A percentile compares a stretch with the other conserved stretches of the same genome.
Evolutionary conservation across 768 basidiomycete species (phyloP).

Genomic region (Pleurotus tuoliensis): DNA sequence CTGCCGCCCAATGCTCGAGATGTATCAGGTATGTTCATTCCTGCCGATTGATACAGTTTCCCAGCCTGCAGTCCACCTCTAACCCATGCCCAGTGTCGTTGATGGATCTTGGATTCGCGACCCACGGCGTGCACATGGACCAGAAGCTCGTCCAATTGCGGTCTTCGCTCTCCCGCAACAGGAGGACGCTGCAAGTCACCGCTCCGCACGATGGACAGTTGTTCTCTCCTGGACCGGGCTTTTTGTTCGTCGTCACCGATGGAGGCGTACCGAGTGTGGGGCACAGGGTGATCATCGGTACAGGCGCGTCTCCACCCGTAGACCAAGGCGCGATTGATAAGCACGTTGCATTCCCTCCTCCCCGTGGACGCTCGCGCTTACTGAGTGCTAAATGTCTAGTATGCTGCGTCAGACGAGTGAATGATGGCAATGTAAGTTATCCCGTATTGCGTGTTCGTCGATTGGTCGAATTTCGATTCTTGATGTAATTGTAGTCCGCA

Average conservation of each 20-base stretch:
- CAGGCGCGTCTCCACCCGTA: slow-evolving; percentile 33
- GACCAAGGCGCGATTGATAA: slow-evolving; percentile 5
- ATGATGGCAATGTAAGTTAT: no score
- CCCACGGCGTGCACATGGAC: slow-evolving; percentile 39
- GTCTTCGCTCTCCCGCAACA: slow-evolving; percentile 25
- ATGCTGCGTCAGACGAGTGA: no score
- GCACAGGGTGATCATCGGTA: slow-evolving; percentile 31
- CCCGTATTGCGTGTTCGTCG: no score
- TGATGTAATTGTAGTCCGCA: no score
- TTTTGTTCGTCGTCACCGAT: slow-evolving; percentile 29
- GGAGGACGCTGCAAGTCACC: slow-evolving; percentile 27
- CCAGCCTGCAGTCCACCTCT: neutral
- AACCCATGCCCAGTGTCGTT: slow-evolving; percentile 25
- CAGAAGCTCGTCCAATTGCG: slow-evolving; percentile 33
- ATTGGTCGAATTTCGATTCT: no score
- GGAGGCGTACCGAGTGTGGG: slow-evolving; percentile 29
- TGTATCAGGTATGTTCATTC: slow-evolving; percentile 25
- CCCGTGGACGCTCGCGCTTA: slow-evolving; percentile 10
- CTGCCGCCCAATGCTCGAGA: slow-evolving; percentile 24
- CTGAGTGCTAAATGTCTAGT: no score
- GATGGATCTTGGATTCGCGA: slow-evolving; percentile 39
- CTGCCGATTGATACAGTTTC: no score
- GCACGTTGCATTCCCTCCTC: slow-evolving; percentile 1
- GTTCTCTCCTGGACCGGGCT: slow-evolving; percentile 38
- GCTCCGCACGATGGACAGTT: slow-evolving; percentile 32